Conservation (phyloP, 1,284 basidiomycete genomes). For the Pseudozyma tsukubaensis region DNA sequence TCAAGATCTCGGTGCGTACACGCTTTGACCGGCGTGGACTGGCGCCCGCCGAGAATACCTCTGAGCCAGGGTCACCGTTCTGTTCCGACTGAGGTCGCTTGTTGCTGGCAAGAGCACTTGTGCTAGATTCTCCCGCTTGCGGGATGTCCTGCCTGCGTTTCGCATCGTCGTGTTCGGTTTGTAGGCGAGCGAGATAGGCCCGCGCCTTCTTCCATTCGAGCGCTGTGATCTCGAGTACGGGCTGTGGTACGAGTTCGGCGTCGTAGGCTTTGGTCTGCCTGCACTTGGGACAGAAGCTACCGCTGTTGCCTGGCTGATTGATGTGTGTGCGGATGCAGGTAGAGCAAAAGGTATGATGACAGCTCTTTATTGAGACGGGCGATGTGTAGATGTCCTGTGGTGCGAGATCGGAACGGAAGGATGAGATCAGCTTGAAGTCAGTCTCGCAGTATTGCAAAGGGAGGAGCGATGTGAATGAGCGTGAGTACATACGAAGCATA, state of each 20-base stretch:
- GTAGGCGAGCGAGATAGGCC: constrained; percentile 33
- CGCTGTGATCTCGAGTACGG: constrained; percentile 57
- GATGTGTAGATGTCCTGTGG: constrained; percentile 62
- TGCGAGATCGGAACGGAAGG: neutral
- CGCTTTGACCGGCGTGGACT: constrained; percentile 47
- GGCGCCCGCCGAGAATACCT: neutral
- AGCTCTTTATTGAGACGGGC: constrained; percentile 62
- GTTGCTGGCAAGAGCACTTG: neutral
- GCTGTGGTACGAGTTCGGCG: constrained; percentile 57
- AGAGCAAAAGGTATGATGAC: constrained; percentile 64
- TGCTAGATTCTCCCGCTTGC: constrained; percentile 10
- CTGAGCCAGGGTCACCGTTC: neutral
- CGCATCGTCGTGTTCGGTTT: constrained; percentile 7
- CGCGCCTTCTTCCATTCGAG: constrained; percentile 54
- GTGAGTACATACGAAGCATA: constrained; percentile 51
- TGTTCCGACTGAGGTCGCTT: constrained; percentile 17
- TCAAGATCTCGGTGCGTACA: constrained; percentile 20
- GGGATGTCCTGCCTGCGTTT: neutral
- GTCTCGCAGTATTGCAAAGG: neutral
- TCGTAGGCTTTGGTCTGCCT: constrained; percentile 65
- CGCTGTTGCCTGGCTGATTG: constrained; percentile 60
- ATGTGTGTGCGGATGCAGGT: constrained; percentile 65
- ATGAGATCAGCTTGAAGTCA: neutral
- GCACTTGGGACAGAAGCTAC: constrained; percentile 65
- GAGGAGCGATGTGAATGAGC: neutral